Conservation (phyloP, 306 rosid species). For the Myrica gale region DNA sequence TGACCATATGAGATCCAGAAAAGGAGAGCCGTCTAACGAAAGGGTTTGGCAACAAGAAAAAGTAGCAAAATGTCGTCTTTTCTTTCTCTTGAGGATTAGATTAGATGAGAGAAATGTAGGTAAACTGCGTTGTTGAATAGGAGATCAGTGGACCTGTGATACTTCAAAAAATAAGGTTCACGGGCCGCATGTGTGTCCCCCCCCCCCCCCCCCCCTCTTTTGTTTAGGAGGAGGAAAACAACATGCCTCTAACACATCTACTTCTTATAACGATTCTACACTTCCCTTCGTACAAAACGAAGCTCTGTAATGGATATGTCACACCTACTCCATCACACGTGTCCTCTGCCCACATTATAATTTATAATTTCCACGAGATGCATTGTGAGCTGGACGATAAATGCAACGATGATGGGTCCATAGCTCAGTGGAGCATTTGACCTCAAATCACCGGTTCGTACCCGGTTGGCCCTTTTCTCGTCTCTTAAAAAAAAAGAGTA, state of each 20-base stretch:
- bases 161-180: constrained; percentile 30
- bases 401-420: not conserved
- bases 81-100: not conserved
- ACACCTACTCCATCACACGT: constrained; percentile 48
- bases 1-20: too few species aligned
- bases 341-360: constrained; percentile 14
- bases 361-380: not conserved
- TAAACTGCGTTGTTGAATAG: constrained; percentile 2
- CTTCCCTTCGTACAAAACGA: constrained; percentile 29
- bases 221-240: constrained; percentile 34
- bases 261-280: constrained; percentile 6
- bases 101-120: constrained; percentile 12
- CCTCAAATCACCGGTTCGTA: constrained; percentile 13
- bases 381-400: too few species aligned
- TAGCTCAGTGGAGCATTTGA: constrained; percentile 19
- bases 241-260: constrained; percentile 29
- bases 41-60: constrained; percentile 31
- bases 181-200: constrained; percentile 49
- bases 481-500: too few species aligned
- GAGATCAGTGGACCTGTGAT: constrained; percentile 28
- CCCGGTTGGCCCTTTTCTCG: not conserved
- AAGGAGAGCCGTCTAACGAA: not conserved
- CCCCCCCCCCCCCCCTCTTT: constrained; percentile 21
- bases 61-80: constrained; percentile 37
- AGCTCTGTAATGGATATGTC: constrained; percentile 39